These are phyloP conservation scores for Tuber umbilicatum DNA, from an alignment of 495 filamentous ascomycete genomes.

Conservation along the genomic window DNA sequence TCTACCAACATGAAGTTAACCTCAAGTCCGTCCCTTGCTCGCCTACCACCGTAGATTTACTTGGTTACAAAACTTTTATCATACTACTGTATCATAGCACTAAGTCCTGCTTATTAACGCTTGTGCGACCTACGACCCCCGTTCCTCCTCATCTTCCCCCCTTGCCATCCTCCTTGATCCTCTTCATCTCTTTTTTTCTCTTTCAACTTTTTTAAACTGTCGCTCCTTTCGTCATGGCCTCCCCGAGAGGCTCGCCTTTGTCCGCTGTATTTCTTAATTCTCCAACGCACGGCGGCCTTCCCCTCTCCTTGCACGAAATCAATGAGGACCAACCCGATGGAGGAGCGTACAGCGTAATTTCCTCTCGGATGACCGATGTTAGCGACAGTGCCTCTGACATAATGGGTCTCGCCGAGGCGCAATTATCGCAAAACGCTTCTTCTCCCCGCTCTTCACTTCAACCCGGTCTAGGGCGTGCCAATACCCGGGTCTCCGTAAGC, in stretches of 20 bases:
- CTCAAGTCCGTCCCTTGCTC: not conserved
- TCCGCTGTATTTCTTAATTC: conserved; percentile 27
- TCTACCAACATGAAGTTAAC: not conserved
- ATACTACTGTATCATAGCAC: not conserved
- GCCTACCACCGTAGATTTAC: too few species aligned
- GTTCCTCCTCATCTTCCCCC: not conserved
- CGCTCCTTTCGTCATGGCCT: conserved; percentile 25
- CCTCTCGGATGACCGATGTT: conserved; percentile 77
- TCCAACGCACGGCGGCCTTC: conserved; percentile 30
- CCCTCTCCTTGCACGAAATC: conserved; percentile 39
- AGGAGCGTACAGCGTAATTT: conserved; percentile 62
- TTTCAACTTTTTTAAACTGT: conserved; percentile 7
- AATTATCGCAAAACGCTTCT: conserved; percentile 40
- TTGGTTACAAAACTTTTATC: not conserved
- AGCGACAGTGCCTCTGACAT: conserved; percentile 49
- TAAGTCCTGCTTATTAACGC: not conserved
- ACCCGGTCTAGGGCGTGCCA: conserved; percentile 36
- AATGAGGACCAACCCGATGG: conserved; percentile 37
- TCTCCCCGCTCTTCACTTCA: conserved; percentile 36
- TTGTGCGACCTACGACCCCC: not conserved
- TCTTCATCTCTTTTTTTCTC: not conserved
- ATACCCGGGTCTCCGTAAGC: conserved; percentile 45
- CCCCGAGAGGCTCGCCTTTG: conserved; percentile 27
- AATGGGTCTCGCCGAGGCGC: conserved; percentile 39
- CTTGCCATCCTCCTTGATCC: conserved; percentile 10